Evolutionary conservation across 164 flowering plant species (phyloP), one percentile per base, ranked within the genome.

Genomic region (Magnolia kwangsiensis): DNA sequence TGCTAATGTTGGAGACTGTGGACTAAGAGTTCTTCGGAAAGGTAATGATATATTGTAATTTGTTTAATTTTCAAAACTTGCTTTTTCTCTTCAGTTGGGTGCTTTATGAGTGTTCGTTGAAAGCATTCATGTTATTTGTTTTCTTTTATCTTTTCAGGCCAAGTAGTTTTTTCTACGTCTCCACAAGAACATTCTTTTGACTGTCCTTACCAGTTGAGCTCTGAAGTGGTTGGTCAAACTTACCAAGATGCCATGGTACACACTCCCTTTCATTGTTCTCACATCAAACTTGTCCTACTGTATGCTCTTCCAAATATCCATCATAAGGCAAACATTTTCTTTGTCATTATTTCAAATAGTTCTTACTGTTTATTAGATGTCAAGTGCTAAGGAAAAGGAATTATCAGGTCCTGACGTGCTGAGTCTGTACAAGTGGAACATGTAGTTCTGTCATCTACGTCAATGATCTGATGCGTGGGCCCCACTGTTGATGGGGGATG

Each of bases 121-220:
- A 24, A 71, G 19, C 63, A 70, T 21, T 63, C 8, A 59, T 29
- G 45, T 37, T 37, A 27, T 74, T 21, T 27, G 31, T 21, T 75
- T 8, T 66, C 50, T 50, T 31, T 31, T 58, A 45, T 78, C 51
- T 51, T 82, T 8, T 86, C 61, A 95, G 98, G 97, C 55, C 81
- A 82, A 73, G 69, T 90, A 59, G 50, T 86, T 16, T 92, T 89
- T 80, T 82, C 92, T 49, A 88, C 96, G 23, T 81, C 88, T 80
- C 97, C 97, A 7, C 97, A 92, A 86, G 98, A 95, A 80, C 98
- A 95, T 82, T 95, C 89, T 80, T 95, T 95, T 84, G 98, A 95
- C 76, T 95, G 98, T 75, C 98, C 98, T 27, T 95, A 88, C 80
- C 98, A 95, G 79, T 79, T 95, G 80, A 92, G 98, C 87, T 95